A percentile compares a stretch with the other conserved stretches of the same genome.
phyloP scores from a whole-genome alignment of 768 basidiomycete genomes.

The Kwoniella sp. region DNA sequence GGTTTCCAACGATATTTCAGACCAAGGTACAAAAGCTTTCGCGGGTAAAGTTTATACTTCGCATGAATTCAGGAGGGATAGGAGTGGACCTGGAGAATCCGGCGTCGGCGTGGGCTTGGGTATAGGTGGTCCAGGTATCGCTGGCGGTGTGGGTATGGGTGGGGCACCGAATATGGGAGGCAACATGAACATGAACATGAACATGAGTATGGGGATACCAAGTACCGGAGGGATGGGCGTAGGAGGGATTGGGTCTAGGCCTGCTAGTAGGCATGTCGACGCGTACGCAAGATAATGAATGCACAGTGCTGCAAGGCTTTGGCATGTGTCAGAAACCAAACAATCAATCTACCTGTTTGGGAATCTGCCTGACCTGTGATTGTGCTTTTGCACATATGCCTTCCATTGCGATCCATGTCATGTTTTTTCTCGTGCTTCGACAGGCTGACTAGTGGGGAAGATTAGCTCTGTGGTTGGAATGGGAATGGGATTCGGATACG shows the following conservation, averaged over 20 bases:
- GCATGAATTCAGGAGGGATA: conserved; percentile 38
- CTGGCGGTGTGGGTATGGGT: neutral
- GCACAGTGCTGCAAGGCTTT: too few relatives aligned
- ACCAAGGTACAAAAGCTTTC: conserved; percentile 34
- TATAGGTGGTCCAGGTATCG: conserved; percentile 1
- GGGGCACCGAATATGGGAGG: neutral
- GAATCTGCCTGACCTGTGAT: too few relatives aligned
- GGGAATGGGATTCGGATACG: too few relatives aligned
- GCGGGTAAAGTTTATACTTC: conserved; percentile 47
- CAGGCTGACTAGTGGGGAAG: too few relatives aligned
- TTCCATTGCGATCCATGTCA: too few relatives aligned
- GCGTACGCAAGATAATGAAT: conserved; percentile 18
- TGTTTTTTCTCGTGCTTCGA: too few relatives aligned
- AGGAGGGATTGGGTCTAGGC: conserved; percentile 10
- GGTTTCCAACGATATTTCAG: neutral
- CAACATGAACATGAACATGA: neutral
- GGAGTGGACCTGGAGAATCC: neutral
- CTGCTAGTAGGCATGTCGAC: conserved; percentile 48
- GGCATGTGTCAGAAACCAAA: too few relatives aligned
- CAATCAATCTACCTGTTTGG: too few relatives aligned
- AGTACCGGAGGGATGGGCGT: conserved; percentile 1
- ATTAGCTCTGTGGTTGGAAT: too few relatives aligned
- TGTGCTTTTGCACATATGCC: too few relatives aligned
- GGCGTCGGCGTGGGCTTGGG: conserved; percentile 18
- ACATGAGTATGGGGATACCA: neutral